Evolutionary conservation across 805 yeast genomes (phyloP), one percentile per base, ranked within the genome.

Genomic region (Maudiozyma pseudohumilis): DNA sequence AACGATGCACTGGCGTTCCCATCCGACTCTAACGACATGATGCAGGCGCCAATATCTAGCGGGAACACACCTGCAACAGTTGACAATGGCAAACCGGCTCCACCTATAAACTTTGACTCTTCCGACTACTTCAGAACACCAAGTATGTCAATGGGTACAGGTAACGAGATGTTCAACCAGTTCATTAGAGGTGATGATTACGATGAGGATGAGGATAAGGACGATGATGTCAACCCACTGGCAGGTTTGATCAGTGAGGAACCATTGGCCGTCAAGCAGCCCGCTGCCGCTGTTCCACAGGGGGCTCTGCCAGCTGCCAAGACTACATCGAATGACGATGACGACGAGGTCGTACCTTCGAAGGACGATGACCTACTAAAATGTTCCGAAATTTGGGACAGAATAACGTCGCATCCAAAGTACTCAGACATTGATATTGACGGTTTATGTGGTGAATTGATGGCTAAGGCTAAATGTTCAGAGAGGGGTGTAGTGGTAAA

Each of bases 381-480:
- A 53, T 92, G 98, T 60, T 75, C 94, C 0, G 96, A 87, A 48
- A 80, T 89, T 12, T 92, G 98, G 98, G 97, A 89, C 60, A 73
- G 97, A 53, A 81, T 92, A 27, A 83, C 96, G 2, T 62, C 92
- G 17, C 97, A 92, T 67, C 97, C 98, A 24, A 76, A 81, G 55
- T 92, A 88, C 60, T 77, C 92, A 5, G 96, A 88, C 42, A 69
- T 92, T 37, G 98, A 92, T 59, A 88, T 92, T 46, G 96, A 89
- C 55, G 94, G 95, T 2, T 70, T 92, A 56, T 92, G 98, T 69
- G 56, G 65, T 31, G 98, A 92, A 63, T 70, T 92, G 55, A 83
- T 89, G 61, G 62, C 78, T 27, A 92, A 89, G 70, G 98, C 97
- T 9, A 87, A 86, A 62, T 92, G 98, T 65, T 80, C 94, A 11